A percentile compares a stretch with the other conserved stretches of the same genome.
Conservation (phyloP, 768 basidiomycete species). For the Asterophora parasitica region DNA sequence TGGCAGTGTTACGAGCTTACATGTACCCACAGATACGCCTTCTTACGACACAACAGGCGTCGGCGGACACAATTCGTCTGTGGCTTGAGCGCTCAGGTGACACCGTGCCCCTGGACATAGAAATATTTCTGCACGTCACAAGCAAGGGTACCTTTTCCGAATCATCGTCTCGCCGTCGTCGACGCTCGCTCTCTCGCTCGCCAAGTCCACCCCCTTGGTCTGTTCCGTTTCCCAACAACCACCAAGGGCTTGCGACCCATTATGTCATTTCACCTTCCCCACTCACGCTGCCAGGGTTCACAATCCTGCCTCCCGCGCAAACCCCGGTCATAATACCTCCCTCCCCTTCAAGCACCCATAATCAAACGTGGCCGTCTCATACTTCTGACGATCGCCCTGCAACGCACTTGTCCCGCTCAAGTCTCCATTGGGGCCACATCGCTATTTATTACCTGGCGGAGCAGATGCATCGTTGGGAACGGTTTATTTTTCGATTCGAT, state of each 20-base stretch:
- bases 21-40: conserved; percentile 56
- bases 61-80: conserved; percentile 74
- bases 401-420: conserved; percentile 34
- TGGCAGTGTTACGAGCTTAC: conserved; percentile 9
- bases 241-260: conserved; percentile 21
- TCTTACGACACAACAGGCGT: conserved; percentile 61
- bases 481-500: conserved; percentile 78
- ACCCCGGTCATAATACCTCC: conserved; percentile 45
- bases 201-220: conserved; percentile 31
- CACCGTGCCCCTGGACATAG: conserved; percentile 70
- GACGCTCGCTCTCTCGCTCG: conserved; percentile 27
- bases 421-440: conserved; percentile 76
- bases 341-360: conserved; percentile 32
- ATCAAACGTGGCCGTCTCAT: conserved; percentile 32
- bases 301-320: conserved; percentile 30
- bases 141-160: conserved; percentile 22
- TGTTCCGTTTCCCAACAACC: conserved; percentile 25
- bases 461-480: conserved; percentile 79
- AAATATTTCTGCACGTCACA: conserved; percentile 65
- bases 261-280: conserved; percentile 34
- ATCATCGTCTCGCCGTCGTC: conserved; percentile 20
- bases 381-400: conserved; percentile 20
- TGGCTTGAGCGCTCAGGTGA: conserved; percentile 80
- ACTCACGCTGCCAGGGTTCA: conserved; percentile 16
- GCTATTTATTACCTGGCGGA: conserved; percentile 74